Evolutionary conservation across 2,329 filamentous ascomycete species (phyloP), one percentile per base, ranked within the genome.

Genomic region (Ophiostoma angusticollis): DNA sequence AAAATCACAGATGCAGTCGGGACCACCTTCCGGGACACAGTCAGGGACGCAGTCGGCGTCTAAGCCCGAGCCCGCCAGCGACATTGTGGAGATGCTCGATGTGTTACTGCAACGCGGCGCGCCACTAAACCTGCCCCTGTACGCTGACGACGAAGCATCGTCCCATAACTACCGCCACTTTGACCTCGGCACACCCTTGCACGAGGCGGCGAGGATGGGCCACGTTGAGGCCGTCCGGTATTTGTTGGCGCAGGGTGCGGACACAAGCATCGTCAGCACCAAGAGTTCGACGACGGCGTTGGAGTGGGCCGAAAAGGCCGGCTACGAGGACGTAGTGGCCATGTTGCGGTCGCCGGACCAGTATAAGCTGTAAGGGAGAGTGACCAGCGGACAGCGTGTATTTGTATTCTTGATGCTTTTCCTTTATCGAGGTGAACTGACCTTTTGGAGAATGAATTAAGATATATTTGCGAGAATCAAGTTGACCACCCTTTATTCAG

Each of bases 271-370:
- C 6, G 1, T 34, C 3, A 39, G 37, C n/a, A 34, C 31, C 18
- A 39, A 16, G 37, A 27, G 23, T 30, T 23, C 29, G 18, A 30
- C 19, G 35, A 39, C 31, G 31, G 31, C 31, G 37, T 21, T 29
- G 19, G 37, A 13, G 31, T 39, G 37, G 37, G 31, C 37, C 12
- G 31, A 35, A 34, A 24, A 22, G 31, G 31, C 37, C 14, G 25
- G 37, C 24, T 31, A 35, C 31, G 18, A 11, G 18, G 31, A 35
- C 18, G 25, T 35, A 19, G 31, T 13, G 11, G 19, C 25, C 19
- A 30, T 35, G 18, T 12, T 41, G 77, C 74, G 33, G 14, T 34
- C 37, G 25, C 19, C 23, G 16, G 29, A 40, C 27, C 27, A 37
- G 27, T 31, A 24, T 5, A 30, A 30, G 27, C n/a, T 39, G 24